Evolutionary conservation across 495 filamentous ascomycete species (phyloP).

Genomic region (Penicillium fimorum): DNA sequence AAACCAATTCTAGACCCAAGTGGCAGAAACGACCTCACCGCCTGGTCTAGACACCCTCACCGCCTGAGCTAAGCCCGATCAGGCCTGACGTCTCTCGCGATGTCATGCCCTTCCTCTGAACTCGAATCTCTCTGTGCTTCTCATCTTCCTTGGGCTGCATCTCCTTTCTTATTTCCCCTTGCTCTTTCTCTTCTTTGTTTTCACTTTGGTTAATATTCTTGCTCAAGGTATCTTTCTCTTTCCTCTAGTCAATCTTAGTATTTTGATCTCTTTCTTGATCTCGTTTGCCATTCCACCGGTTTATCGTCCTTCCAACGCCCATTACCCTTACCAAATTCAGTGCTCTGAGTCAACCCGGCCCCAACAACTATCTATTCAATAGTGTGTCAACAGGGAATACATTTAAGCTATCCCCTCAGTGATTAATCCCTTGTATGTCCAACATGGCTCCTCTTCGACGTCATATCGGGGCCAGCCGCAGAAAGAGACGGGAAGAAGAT

Average conservation of each 20-base stretch:
- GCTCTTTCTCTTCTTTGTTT: conserved; percentile 20
- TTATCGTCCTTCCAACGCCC: conserved; percentile 11
- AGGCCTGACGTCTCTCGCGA: conserved; percentile 33
- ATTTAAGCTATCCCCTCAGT: background rate
- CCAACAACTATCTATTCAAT: conserved; percentile 7
- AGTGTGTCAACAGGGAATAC: conserved; percentile 1
- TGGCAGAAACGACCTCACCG: conserved; percentile 27
- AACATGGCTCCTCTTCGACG: conserved; percentile 63
- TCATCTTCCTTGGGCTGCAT: conserved; percentile 19
- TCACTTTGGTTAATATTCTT: background rate
- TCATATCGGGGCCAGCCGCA: conserved; percentile 72
- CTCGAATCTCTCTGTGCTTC: conserved; percentile 19
- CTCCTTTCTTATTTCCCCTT: conserved; percentile 24
- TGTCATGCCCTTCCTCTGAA: conserved; percentile 29
- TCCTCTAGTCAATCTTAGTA: background rate
- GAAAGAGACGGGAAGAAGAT: conserved; percentile 74
- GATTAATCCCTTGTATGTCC: conserved; percentile 1
- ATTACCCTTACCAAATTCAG: conserved; percentile 3
- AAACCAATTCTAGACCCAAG: conserved; percentile 10
- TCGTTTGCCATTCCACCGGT: conserved; percentile 5
- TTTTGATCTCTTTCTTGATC: conserved; percentile 5
- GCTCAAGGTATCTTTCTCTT: conserved; percentile 8
- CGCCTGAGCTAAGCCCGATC: conserved; percentile 30
- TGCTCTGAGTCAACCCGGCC: conserved; percentile 7
- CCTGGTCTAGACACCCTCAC: conserved; percentile 17